Evolutionary conservation across 2,329 filamentous ascomycete genomes (phyloP), one percentile per base, ranked within the genome.

Genomic region (Coniella lustricola): DNA sequence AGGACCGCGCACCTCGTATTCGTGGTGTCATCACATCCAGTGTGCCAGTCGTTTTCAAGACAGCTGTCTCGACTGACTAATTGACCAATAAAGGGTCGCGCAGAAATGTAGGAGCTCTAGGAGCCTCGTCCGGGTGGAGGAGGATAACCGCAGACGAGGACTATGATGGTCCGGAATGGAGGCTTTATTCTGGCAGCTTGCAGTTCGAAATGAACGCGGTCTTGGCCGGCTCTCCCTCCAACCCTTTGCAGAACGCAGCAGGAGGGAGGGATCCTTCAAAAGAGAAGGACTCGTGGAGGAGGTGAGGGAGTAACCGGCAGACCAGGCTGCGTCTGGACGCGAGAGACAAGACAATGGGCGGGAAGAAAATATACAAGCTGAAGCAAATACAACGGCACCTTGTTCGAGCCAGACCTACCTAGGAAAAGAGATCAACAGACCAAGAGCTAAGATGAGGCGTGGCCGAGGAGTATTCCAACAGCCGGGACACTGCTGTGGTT

Each of bases 131-230:
- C 54, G 56, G 55, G 59, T 60, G 46, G 53, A 54, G 34, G 51
- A 35, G 55, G 48, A 55, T 55, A 51, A 50, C 48, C 52, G 55
- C 57, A 56, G 58, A 48, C 61, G 61, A 50, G 62, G 61, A 64
- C 62, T 64, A 64, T 64, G 62, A 64, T 59, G 60, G 60, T 61
- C 61, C 62, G 54, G 25, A 16, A 29, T 36, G 44, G 40, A 44
- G 34, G 31, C 34, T 44, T 61, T 55, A 49, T 43, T 62, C 60
- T 63, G 50, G 62, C 62, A 64, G 56, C 56, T 51, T 29, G 10
- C 39, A 36, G 38, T 43, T 42, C 41, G 35, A 36, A 36, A 48
- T 42, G 18, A 32, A 21, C 16, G 47, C 43, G 43, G 46, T 31
- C 29, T 54, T n/a, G 53, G 56, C 59, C 59, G 43, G 49, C 52